These are phyloP conservation scores for Leccinum olivaceopallidum DNA, from an alignment of 768 basidiomycete species.

Conservation along the genomic window DNA sequence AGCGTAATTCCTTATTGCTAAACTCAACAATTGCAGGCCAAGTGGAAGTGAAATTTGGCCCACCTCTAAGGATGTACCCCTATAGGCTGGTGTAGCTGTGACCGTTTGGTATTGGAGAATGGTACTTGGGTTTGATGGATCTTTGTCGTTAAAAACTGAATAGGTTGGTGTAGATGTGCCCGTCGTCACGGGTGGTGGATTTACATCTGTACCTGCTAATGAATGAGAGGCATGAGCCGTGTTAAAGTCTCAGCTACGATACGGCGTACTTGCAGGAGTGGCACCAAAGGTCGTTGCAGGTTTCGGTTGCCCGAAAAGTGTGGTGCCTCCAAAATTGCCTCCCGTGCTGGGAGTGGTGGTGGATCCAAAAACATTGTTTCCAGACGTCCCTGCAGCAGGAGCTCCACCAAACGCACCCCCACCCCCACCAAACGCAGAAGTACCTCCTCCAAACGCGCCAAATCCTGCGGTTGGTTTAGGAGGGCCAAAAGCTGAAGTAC, in stretches of 20 bases:
- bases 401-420: conserved; percentile 42
- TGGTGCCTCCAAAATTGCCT: conserved; percentile 44
- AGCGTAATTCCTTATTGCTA: conserved; percentile 59
- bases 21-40: not conserved
- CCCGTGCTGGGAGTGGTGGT: conserved; percentile 28
- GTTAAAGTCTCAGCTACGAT: conserved; percentile 2
- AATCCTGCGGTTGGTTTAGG: conserved; percentile 75
- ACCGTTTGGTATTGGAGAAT: conserved; percentile 81
- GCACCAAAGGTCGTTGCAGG: conserved; percentile 46
- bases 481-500: conserved; percentile 56
- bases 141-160: conserved; percentile 62
- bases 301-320: conserved; percentile 60
- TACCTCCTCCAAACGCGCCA: conserved; percentile 68
- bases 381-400: conserved; percentile 31
- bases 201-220: conserved; percentile 36
- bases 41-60: conserved; percentile 11
- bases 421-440: conserved; percentile 50
- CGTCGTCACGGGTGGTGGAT: conserved; percentile 58
- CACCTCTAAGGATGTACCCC: conserved; percentile 77
- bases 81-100: conserved; percentile 75
- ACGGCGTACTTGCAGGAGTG: conserved; percentile 34
- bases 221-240: conserved; percentile 15
- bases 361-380: conserved; percentile 37
- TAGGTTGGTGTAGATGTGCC: conserved; percentile 73
- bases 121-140: conserved; percentile 42